Conservation (phyloP, 2,329 filamentous ascomycete genomes). For the Stenocarpella maydis region DNA sequence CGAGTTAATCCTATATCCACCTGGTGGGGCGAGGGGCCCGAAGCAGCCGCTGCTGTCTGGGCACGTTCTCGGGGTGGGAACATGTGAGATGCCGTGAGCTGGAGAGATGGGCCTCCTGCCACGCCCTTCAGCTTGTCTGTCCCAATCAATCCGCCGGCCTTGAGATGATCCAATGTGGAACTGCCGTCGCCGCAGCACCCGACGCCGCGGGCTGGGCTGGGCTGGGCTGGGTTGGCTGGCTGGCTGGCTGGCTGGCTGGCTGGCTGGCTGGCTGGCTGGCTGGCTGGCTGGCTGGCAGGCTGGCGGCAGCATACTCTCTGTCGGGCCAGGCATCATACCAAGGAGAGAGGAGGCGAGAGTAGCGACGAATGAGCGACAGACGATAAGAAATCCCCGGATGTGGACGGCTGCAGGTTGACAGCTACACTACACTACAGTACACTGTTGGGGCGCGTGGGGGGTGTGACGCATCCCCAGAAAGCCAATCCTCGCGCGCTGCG, state of each 20-base stretch:
- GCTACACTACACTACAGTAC: too few relatives aligned
- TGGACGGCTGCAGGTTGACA: constrained; percentile 28
- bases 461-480: constrained; percentile 15
- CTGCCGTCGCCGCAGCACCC: not conserved
- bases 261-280: too few relatives aligned
- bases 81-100: constrained; percentile 14
- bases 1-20: constrained; percentile 2
- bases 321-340: not conserved
- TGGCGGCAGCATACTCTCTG: not conserved
- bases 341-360: not conserved
- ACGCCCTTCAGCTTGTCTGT: not conserved
- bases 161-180: constrained; percentile 23
- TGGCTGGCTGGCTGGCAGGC: too few relatives aligned
- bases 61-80: constrained; percentile 16
- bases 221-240: too few relatives aligned
- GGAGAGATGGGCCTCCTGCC: constrained; percentile 7
- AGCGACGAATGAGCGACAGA: constrained; percentile 26
- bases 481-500: not conserved
- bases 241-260: too few relatives aligned
- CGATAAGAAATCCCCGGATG: constrained; percentile 33
- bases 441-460: not conserved
- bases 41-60: not conserved
- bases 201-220: constrained; percentile 3
- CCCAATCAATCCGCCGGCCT: not conserved
- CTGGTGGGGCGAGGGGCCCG: constrained; percentile 1